Base-by-base conservation (phyloP, 148 eudicot species). In the Silene conica region DNA sequence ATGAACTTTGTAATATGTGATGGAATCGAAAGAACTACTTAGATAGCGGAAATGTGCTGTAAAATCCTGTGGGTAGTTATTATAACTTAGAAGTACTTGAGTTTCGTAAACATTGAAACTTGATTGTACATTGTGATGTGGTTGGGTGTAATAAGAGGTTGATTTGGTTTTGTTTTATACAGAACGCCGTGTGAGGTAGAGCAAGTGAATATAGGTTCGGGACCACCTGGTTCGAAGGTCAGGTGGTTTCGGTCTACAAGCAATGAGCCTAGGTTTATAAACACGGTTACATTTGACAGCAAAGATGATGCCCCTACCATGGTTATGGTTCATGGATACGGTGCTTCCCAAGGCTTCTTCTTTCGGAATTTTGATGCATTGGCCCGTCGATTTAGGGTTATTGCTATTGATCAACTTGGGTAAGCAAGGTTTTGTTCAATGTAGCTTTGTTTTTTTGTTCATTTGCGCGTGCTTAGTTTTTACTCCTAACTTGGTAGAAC, bases 331-430 rank as follows among this genome's bases (percentile, higher is more conserved):
- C 99, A 95, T 74, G 99, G 99, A 74, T 95, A 92, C 77, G 99
- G 82, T 74, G 99, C 97, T 64, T 90, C 99, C 70, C 96, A 95
- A 77, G 99, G 99, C 59, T 95, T 95, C 86, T 95, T 95, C 87
- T 95, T 88, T 68, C 89, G 99, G 26, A 95, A 95, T 81, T 92
- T 92, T 83, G 99, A 92, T 75, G 87, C 88, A 10, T 88, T 95
- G 81, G 89, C 96, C 22, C 82, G 76, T 11, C 86, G 83, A 59
- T 95, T 95, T 76, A 87, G 83, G 82, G 89, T 95, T 73, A 90
- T 95, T 78, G 99, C 97, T 48, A 86, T 95, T 43, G 99, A 95
- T 87, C 99, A 95, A 73, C 96, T 95, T 80, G 99, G 97, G 96
- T 95, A 64, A 75, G 88, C 43, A 7, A 21, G 23, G 38, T 8